phyloP scores from a whole-genome alignment of 805 yeast species.

The Candida insectalens region DNA sequence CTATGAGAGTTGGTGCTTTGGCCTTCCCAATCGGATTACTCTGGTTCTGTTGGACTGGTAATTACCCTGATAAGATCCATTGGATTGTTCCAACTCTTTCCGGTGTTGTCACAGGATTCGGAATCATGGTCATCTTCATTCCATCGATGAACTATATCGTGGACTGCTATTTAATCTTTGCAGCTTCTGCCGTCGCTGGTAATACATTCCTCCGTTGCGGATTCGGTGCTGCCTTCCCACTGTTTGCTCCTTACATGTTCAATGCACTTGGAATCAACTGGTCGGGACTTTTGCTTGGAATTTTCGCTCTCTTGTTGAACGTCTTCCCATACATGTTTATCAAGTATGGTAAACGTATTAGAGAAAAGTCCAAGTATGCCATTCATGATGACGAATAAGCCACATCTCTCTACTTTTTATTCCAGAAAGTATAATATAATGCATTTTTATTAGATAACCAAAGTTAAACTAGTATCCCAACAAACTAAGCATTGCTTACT shows the following conservation, averaged over 20 bases:
- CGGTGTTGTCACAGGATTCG: constrained; percentile 57
- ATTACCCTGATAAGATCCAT: constrained; percentile 56
- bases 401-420: too few relatives aligned
- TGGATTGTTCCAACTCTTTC: constrained; percentile 77
- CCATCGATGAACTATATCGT: constrained; percentile 64
- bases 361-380: constrained; percentile 55
- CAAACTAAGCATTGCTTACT: too few relatives aligned
- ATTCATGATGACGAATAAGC: constrained; percentile 20
- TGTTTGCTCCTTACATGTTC: constrained; percentile 68
- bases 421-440: too few relatives aligned
- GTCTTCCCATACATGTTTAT: constrained; percentile 65
- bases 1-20: constrained; percentile 65
- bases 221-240: constrained; percentile 44
- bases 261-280: constrained; percentile 58
- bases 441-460: too few relatives aligned
- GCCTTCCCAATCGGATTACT: constrained; percentile 70
- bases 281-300: constrained; percentile 69
- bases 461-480: too few relatives aligned
- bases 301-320: constrained; percentile 43
- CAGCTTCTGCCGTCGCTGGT: constrained; percentile 74
- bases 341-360: constrained; percentile 45
- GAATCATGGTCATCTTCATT: constrained; percentile 57
- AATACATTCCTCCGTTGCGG: constrained; percentile 61
- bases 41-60: constrained; percentile 88
- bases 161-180: constrained; percentile 59